Evolutionary conservation across 305 asterid species (phyloP).

Genomic region (Petunia hybrid): DNA sequence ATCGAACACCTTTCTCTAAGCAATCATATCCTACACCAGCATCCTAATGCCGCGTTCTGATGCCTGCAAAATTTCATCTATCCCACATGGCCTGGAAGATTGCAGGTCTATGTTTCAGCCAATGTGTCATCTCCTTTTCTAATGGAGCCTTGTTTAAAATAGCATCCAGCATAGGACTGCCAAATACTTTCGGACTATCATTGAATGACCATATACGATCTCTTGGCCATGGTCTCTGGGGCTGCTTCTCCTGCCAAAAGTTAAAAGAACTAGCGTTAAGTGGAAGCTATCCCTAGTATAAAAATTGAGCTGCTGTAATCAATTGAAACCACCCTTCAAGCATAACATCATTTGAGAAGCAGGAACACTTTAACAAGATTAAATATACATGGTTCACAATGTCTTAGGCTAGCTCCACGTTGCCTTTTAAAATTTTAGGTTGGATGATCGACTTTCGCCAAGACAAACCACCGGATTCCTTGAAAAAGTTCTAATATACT

Average conservation of each 20-base stretch:
- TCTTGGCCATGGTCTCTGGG: conserved; percentile 95
- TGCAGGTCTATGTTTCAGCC: conserved; percentile 85
- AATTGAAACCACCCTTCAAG: not conserved
- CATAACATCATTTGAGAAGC: not conserved
- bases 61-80: conserved; percentile 75
- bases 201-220: conserved; percentile 93
- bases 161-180: conserved; percentile 94
- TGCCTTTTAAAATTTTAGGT: conserved; percentile 5
- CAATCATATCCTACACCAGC: conserved; percentile 28
- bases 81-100: conserved; percentile 91
- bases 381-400: not conserved
- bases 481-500: not conserved
- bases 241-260: conserved; percentile 77
- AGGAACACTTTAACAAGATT: not conserved
- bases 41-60: conserved; percentile 38
- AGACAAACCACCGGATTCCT: not conserved
- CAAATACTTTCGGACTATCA: conserved; percentile 63
- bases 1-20: conserved; percentile 28
- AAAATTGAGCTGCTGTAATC: conserved; percentile 7
- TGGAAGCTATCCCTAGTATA: not conserved
- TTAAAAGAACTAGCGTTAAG: not conserved
- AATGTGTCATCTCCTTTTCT: conserved; percentile 81
- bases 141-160: conserved; percentile 61
- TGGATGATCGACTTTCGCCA: not conserved
- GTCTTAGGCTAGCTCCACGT: not conserved